Base-by-base conservation (phyloP, 1,284 basidiomycete genomes). In the Cutaneotrichosporon arboriforme region DNA sequence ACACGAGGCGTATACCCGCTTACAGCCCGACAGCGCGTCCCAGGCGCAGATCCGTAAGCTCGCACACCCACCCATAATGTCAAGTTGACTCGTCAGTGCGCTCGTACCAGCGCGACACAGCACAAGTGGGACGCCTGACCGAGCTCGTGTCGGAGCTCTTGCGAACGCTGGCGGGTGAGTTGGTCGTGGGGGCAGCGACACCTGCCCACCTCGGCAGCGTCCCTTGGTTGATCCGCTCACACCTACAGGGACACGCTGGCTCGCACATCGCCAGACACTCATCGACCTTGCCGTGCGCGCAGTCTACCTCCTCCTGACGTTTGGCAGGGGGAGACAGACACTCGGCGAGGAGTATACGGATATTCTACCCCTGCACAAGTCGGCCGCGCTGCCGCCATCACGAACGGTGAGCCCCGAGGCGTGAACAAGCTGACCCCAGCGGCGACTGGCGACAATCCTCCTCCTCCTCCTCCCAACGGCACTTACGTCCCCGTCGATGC, bases 291-390 rank as follows among this genome's bases (percentile, higher is more conserved):
- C 81, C 1, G 82, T 86, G 10, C 87, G 85, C 62, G 72, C 87
- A 9, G 67, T 83, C 5, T 92, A 93, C 70, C 85, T 85, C 64
- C 81, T 83, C 3, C 73, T 90, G 54, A 89, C 88, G 0, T 83
- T 84, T 53, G 87, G 87, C 36, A 79, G 83, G 86, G 90, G 85
- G 3, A 80, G 79, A 3, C 89, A 90, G 71, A 90, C 88, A 2
- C 78, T 93, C 0, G 90, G 90, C 14, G 90, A 94, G 72, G 90
- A 94, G 69, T 94, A 94, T 67, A 91, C 89, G 1, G 87, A 88
- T 64, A 85, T 88, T 31, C 86, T 88, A 81, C 82, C 85, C 50
- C 82, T 83, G 52, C 83, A 84, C 13, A 66, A 74, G 15, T 26
- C 60, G 17, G 49, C 44, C 10, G 15, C 52, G 9, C 52, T 54